Evolutionary conservation across 139 green algal species (phyloP).

Genomic region (Tetraselmis striata): DNA sequence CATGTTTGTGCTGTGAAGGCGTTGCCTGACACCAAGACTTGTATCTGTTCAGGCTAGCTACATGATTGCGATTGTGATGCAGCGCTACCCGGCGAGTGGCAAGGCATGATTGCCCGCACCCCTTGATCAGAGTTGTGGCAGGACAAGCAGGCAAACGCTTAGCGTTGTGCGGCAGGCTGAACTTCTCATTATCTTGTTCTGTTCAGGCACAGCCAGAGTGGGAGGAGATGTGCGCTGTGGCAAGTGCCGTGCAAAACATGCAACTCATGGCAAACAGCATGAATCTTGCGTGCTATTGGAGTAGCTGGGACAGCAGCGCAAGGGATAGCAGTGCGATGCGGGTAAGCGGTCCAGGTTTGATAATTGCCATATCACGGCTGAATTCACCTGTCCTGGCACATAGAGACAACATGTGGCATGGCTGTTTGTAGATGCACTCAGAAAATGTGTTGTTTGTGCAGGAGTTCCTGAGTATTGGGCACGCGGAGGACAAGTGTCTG

Average conservation of each 20-base stretch:
- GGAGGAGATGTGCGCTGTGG: constrained; percentile 48
- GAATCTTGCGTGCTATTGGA: constrained; percentile 15
- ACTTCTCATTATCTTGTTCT: neutral
- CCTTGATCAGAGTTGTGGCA: no score
- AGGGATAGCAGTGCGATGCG: neutral
- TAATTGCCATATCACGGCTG: neutral
- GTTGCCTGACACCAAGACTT: no score
- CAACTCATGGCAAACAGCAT: constrained; percentile 21
- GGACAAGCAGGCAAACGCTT: no score
- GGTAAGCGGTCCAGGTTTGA: neutral
- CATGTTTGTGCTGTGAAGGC: no score
- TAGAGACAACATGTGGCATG: no score
- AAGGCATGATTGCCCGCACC: no score
- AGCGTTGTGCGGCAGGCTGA: no score
- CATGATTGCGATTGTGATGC: neutral
- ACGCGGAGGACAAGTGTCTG: constrained; percentile 13
- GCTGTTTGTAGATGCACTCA: neutral
- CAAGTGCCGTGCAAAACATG: constrained; percentile 49
- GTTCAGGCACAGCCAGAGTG: constrained; percentile 33
- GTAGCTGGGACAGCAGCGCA: neutral
- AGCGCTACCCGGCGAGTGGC: neutral
- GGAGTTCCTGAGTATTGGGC: constrained; percentile 21
- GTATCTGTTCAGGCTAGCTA: neutral
- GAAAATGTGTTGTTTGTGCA: constrained; percentile 17
- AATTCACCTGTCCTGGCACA: no score